Percentiles rank a stretch among this genome's conserved stretches.
phyloP scores from a whole-genome alignment of 805 yeast genomes.

The Wickerhamiella kazuoi region DNA sequence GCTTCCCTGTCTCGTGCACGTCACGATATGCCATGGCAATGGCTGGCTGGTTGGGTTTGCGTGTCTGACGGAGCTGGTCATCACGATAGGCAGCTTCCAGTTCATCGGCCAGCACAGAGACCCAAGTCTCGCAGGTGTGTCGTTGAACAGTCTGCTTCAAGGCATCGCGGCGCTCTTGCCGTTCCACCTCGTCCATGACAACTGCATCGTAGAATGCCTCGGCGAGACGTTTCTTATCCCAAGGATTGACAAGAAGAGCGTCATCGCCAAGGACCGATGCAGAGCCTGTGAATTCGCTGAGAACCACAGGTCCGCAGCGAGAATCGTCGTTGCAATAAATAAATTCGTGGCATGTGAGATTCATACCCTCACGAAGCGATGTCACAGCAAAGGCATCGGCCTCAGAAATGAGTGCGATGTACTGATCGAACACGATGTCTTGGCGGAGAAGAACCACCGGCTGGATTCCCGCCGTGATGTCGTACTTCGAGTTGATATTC shows the following conservation, averaged over 20 bases:
- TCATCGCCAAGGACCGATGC: conserved; percentile 60
- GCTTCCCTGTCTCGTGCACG: conserved; percentile 17
- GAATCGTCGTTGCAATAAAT: conserved; percentile 43
- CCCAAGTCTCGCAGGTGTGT: conserved; percentile 67
- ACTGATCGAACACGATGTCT: conserved; percentile 78
- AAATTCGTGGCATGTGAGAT: conserved; percentile 88
- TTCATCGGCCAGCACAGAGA: conserved; percentile 33
- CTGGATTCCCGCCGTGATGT: conserved; percentile 50
- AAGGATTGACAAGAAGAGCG: conserved; percentile 68
- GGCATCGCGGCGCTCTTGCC: conserved; percentile 40
- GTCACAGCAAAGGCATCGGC: conserved; percentile 80
- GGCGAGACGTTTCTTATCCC: conserved; percentile 59
- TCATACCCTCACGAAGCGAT: conserved; percentile 92
- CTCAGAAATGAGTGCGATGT: conserved; percentile 66
- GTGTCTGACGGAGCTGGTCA: conserved; percentile 24
- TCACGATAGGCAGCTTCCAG: conserved; percentile 37
- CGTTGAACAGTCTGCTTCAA: conserved; percentile 40
- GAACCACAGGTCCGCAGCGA: conserved; percentile 48
- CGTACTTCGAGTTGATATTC: conserved; percentile 58
- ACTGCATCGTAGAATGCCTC: conserved; percentile 47
- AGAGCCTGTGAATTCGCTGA: conserved; percentile 91
- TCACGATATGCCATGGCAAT: conserved; percentile 15
- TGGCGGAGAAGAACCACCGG: conserved; percentile 81
- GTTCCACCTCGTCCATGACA: conserved; percentile 44
- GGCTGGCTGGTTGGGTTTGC: conserved; percentile 7